phyloP scores from a whole-genome alignment of 2,329 filamentous ascomycete genomes.

The Apiospora phragmitis region DNA sequence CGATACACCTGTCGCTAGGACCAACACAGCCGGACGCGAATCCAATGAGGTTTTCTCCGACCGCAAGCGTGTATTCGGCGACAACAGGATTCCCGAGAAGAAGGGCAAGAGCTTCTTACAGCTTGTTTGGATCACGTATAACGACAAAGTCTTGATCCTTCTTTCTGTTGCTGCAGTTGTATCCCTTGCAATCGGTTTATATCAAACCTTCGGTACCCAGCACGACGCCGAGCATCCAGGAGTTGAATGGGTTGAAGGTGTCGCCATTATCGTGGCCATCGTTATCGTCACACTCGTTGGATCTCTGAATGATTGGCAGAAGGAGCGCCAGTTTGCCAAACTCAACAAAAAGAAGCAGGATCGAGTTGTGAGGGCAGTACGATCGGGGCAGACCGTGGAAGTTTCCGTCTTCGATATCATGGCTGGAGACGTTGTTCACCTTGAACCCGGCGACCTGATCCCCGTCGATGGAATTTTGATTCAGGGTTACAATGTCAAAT shows the following conservation, averaged over 20 bases:
- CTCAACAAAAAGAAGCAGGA: conserved; percentile 80
- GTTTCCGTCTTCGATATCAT: conserved; percentile 69
- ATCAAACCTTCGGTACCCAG: conserved; percentile 67
- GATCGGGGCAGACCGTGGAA: conserved; percentile 69
- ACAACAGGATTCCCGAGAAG: conserved; percentile 72
- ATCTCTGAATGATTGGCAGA: conserved; percentile 78
- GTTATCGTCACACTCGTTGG: conserved; percentile 75
- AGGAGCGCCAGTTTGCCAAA: conserved; percentile 77
- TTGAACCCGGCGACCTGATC: conserved; percentile 75
- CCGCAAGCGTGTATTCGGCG: conserved; percentile 68
- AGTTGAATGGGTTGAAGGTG: conserved; percentile 80
- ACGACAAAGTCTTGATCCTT: conserved; percentile 78
- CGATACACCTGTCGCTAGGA: conserved; percentile 13
- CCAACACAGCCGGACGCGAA: conserved; percentile 16
- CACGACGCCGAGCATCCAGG: conserved; percentile 52
- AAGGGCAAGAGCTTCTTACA: conserved; percentile 73
- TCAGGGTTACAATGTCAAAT: conserved; percentile 72
- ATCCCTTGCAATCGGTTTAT: conserved; percentile 73
- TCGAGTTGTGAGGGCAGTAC: conserved; percentile 69
- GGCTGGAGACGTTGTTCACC: conserved; percentile 68
- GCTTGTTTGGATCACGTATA: conserved; percentile 81
- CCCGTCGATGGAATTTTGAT: conserved; percentile 75
- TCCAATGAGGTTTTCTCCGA: conserved; percentile 52
- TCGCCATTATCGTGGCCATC: conserved; percentile 80
- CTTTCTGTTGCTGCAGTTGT: conserved; percentile 70